Evolutionary conservation across 192 early-diverging fungal species (phyloP).

Genomic region (Coemansia sp.): DNA sequence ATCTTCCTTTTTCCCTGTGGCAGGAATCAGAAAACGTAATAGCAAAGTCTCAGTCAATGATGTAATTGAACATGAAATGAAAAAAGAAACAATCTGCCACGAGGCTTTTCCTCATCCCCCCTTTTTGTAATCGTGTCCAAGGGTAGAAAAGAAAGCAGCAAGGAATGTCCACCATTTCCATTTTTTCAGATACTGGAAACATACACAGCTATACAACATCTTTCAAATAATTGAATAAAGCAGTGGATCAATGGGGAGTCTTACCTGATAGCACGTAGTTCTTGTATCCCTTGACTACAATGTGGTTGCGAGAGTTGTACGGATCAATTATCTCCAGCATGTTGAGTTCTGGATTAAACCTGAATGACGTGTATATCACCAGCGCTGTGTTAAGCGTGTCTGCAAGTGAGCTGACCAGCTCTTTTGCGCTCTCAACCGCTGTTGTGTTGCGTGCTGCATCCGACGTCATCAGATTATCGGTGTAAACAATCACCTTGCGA

Average conservation of each 20-base stretch:
- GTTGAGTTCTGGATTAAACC: constrained; percentile 54
- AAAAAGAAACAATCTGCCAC: not conserved
- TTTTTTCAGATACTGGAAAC: too few species aligned
- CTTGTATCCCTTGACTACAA: constrained; percentile 29
- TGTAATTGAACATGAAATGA: constrained; percentile 4
- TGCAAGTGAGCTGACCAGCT: constrained; percentile 35
- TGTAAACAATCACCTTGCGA: constrained; percentile 54
- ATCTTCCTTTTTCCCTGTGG: not conserved
- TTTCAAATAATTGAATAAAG: not conserved
- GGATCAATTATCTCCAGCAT: constrained; percentile 55
- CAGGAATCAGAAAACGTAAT: not conserved
- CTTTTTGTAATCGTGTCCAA: not conserved
- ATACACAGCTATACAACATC: too few species aligned
- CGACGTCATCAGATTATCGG: constrained; percentile 54
- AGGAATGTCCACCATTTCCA: too few species aligned
- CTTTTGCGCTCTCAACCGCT: constrained; percentile 29
- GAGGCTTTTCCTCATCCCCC: not conserved
- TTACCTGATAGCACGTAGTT: constrained; percentile 43
- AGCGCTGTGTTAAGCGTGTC: constrained; percentile 52
- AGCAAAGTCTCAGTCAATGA: not conserved
- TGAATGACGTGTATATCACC: constrained; percentile 47
- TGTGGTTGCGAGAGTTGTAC: constrained; percentile 44
- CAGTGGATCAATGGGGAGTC: not conserved
- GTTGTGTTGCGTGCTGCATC: constrained; percentile 35
- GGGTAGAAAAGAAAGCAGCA: too few species aligned